Evolutionary conservation across 2,329 filamentous ascomycete genomes (phyloP), one percentile per base, ranked within the genome.

Genomic region (Colletotrichum sp.): DNA sequence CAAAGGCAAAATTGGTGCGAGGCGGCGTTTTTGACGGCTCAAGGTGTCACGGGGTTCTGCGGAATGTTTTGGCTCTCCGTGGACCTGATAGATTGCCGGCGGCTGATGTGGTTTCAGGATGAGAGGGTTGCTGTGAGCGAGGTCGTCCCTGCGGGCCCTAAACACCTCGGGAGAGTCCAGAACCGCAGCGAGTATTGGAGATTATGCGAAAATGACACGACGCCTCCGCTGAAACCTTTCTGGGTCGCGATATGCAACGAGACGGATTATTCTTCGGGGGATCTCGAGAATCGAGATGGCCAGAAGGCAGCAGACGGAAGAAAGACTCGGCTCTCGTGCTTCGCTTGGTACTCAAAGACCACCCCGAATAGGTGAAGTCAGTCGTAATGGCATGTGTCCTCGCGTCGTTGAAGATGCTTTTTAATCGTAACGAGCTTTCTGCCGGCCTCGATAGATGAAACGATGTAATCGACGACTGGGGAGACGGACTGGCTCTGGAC

Each of bases 61-160:
- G 1, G 32, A 34, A 13, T 34, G 32, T 12, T 34, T 34, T 34
- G 1, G 12, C 32, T 34, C 32, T 34, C 32, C 1, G 12, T 34
- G 1, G 32, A 32, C 12, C 10, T 34, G 1, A 34, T 34, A 13
- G 32, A 34, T 34, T 34, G 32, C 12, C 0, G 1, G 32, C 32
- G 1, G 32, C 12, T 34, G 1, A 34, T 13, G 32, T 34, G 1
- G 12, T 13, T 6, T 34, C 1, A 13, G 1, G 32, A 34, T 32
- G 10, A 32, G 10, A 32, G 30, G 10, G 10, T 32, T 34, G 32
- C 32, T 34, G 0, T 34, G 32, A 34, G 32, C 12, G 32, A 34
- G 12, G 10, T 12, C 12, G 32, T 34, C 12, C 5, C 12, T 6
- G 1, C 0, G 1, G 32, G 32, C 32, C 32, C 12, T 13, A 34